These are phyloP conservation scores for Eutrema heterophyllum DNA, from an alignment of 345 rosid genomes.

Conservation along the genomic window DNA sequence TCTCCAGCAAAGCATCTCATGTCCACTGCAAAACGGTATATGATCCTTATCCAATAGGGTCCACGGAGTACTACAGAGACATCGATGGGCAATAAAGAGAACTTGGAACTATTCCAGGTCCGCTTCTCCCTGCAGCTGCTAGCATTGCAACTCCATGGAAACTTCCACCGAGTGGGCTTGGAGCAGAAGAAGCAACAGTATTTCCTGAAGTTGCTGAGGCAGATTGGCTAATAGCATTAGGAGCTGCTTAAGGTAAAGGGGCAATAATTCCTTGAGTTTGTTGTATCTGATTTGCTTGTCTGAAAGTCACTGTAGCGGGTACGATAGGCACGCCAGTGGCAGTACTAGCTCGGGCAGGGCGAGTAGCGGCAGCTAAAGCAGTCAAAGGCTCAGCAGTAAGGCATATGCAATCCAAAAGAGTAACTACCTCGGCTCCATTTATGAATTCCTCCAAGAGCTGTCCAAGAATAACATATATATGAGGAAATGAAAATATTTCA, in stretches of 20 bases:
- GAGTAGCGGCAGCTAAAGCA: slow-evolving; percentile 96
- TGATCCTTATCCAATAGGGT: slow-evolving; percentile 94
- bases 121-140: slow-evolving; percentile 80
- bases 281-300: slow-evolving; percentile 55
- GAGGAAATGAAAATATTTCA: background rate
- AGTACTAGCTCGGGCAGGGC: slow-evolving; percentile 94
- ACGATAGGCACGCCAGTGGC: slow-evolving; percentile 55
- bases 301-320: slow-evolving; percentile 48
- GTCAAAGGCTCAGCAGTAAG: slow-evolving; percentile 94
- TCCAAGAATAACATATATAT: slow-evolving; percentile 9
- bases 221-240: slow-evolving; percentile 48
- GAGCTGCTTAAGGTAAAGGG: slow-evolving; percentile 32
- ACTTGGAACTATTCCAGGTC: slow-evolving; percentile 98
- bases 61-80: slow-evolving; percentile 99
- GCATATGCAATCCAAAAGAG: slow-evolving; percentile 95
- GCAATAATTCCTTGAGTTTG: slow-evolving; percentile 57
- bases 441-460: slow-evolving; percentile 92
- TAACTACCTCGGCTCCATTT: slow-evolving; percentile 92
- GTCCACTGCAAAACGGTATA: slow-evolving; percentile 97
- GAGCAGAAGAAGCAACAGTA: slow-evolving; percentile 39
- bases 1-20: slow-evolving; percentile 99
- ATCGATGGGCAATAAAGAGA: slow-evolving; percentile 94
- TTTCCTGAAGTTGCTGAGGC: slow-evolving; percentile 43
- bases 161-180: slow-evolving; percentile 57
- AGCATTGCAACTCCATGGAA: slow-evolving; percentile 75